A percentile compares a stretch with the other conserved stretches of the same genome.
Conservation (phyloP, 2,329 filamentous ascomycete species). For the Fusarium sp. region DNA sequence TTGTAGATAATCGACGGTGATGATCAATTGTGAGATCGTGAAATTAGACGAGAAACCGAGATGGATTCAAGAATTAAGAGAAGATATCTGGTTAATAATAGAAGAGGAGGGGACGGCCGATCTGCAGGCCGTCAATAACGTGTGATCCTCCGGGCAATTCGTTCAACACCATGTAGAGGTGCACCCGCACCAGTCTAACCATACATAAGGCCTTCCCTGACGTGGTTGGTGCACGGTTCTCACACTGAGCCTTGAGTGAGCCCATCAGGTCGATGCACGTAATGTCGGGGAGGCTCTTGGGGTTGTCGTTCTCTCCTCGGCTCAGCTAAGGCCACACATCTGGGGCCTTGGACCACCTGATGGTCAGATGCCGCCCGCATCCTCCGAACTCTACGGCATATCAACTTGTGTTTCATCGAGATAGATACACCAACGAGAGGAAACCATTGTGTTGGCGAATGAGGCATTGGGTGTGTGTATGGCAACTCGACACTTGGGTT, state of each 20-base stretch:
- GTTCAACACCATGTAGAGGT: conserved; percentile 46
- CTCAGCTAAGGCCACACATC: conserved; percentile 40
- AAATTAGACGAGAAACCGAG: conserved; percentile 15
- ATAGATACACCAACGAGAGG: conserved; percentile 26
- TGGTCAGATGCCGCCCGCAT: conserved; percentile 39
- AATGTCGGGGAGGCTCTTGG: conserved; percentile 40
- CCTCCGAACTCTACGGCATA: conserved; percentile 27
- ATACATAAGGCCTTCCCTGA: conserved; percentile 46
- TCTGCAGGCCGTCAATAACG: conserved; percentile 42
- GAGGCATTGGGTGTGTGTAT: conserved; percentile 36
- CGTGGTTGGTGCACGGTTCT: conserved; percentile 46
- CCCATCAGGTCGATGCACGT: conserved; percentile 44
- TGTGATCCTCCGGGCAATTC: conserved; percentile 45
- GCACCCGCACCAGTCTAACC: conserved; percentile 42
- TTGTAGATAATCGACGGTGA: conserved; percentile 8
- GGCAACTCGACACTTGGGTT: conserved; percentile 25
- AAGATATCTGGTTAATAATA: conserved; percentile 36
- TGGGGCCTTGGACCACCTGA: conserved; percentile 40
- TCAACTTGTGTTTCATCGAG: conserved; percentile 30
- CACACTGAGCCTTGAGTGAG: conserved; percentile 42
- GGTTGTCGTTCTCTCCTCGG: conserved; percentile 28
- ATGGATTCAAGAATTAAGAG: conserved; percentile 20
- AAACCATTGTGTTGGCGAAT: conserved; percentile 18
- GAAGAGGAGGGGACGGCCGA: conserved; percentile 36
- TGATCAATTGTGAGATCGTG: conserved; percentile 14